These are phyloP conservation scores for Pestalotiopsis sp. DNA, from an alignment of 2,329 filamentous ascomycete genomes.

Conservation along the genomic window DNA sequence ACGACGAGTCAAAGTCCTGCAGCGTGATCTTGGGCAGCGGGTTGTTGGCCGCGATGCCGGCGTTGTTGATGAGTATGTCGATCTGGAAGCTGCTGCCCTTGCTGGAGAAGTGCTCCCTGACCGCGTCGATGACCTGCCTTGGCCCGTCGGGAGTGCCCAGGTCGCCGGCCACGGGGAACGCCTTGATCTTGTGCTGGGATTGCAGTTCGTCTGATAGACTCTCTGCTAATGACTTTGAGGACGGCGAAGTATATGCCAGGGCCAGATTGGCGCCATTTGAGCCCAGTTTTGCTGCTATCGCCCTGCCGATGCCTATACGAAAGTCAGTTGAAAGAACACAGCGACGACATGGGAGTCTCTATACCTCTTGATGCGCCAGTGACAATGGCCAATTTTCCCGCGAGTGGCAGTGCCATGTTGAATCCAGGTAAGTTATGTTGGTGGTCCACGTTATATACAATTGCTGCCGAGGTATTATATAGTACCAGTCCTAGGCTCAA, in stretches of 20 bases:
- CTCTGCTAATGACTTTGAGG: slow-evolving; percentile 44
- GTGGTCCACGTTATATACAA: background rate
- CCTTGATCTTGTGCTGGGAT: slow-evolving; percentile 58
- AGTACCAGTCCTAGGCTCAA: too few relatives aligned
- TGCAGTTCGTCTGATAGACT: slow-evolving; percentile 66
- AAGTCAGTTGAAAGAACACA: background rate
- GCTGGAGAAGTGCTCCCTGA: slow-evolving; percentile 56
- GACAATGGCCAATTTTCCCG: slow-evolving; percentile 76
- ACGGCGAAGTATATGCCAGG: slow-evolving; percentile 65
- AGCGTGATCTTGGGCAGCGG: slow-evolving; percentile 61
- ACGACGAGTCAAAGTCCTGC: slow-evolving; percentile 70
- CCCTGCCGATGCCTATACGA: slow-evolving; percentile 67
- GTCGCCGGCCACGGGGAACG: slow-evolving; percentile 70
- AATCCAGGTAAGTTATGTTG: background rate
- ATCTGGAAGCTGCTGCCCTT: slow-evolving; percentile 59
- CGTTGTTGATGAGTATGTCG: slow-evolving; percentile 88
- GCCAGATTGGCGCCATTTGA: slow-evolving; percentile 70
- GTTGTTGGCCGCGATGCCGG: slow-evolving; percentile 71
- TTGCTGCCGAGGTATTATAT: background rate
- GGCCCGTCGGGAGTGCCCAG: slow-evolving; percentile 65
- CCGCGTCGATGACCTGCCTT: slow-evolving; percentile 57
- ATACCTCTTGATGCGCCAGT: slow-evolving; percentile 78
- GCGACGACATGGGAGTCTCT: background rate
- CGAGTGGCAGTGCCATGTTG: slow-evolving; percentile 35
- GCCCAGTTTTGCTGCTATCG: slow-evolving; percentile 68